A percentile compares a stretch with the other conserved stretches of the same genome.
Conservation (phyloP, 2,329 filamentous ascomycete species). For the Ceratocystis smalleyi region DNA sequence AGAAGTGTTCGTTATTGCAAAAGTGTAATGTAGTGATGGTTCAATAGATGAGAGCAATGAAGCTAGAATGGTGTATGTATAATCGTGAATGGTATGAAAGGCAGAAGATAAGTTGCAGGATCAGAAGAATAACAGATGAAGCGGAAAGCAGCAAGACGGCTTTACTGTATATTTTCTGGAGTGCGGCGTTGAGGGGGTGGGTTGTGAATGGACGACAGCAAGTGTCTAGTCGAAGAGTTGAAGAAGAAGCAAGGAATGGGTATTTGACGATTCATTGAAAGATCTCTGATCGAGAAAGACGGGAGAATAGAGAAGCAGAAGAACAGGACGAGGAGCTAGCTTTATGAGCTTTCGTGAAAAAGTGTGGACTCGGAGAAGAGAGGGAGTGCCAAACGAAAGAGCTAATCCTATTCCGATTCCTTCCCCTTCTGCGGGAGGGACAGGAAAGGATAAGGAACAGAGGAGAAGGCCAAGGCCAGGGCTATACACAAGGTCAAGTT, state of each 20-base stretch:
- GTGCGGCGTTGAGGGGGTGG: slow-evolving; percentile 1
- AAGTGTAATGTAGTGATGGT: background rate
- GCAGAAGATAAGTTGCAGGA: background rate
- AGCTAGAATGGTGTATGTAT: background rate
- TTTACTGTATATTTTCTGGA: slow-evolving; percentile 2
- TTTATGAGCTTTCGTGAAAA: slow-evolving; percentile 4
- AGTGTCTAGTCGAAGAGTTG: slow-evolving; percentile 8
- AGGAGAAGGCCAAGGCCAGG: background rate
- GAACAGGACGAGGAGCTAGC: background rate
- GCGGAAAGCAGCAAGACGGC: background rate
- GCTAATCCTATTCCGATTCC: background rate
- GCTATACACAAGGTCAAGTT: background rate
- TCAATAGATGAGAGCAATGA: background rate
- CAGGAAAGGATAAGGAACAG: background rate
- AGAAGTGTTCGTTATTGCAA: slow-evolving; percentile 1
- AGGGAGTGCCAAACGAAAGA: background rate
- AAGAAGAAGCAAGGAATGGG: slow-evolving; percentile 3
- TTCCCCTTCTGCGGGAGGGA: background rate
- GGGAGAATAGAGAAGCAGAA: background rate
- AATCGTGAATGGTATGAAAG: background rate
- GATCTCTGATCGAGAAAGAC: slow-evolving; percentile 4
- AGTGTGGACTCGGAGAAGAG: background rate
- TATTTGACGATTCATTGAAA: slow-evolving; percentile 8
- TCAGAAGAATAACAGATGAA: background rate
- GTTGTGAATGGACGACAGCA: slow-evolving; percentile 4